phyloP scores from a whole-genome alignment of 768 basidiomycete genomes.

The Roridomyces roridus region DNA sequence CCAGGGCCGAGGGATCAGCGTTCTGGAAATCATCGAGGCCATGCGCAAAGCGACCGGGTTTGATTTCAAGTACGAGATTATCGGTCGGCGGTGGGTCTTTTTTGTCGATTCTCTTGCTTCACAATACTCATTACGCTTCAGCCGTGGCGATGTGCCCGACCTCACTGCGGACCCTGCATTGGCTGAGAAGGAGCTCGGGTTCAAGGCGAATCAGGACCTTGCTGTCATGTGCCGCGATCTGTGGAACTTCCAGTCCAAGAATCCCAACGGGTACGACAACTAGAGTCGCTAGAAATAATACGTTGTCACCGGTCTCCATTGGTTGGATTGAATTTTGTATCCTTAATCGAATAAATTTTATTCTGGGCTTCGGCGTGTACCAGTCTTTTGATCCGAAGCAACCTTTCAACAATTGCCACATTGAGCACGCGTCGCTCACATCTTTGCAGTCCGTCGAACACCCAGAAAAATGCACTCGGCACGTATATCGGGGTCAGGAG shows the following conservation, averaged over 20 bases:
- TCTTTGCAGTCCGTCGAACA: too few species aligned
- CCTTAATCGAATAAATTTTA: too few species aligned
- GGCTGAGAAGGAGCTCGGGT: slow-evolving; percentile 92
- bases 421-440: too few species aligned
- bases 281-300: too few species aligned
- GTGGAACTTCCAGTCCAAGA: slow-evolving; percentile 99
- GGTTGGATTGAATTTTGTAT: too few species aligned
- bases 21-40: slow-evolving; percentile 92
- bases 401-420: too few species aligned
- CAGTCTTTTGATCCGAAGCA: too few species aligned
- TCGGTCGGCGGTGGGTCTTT: slow-evolving; percentile 80
- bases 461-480: too few species aligned
- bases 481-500: too few species aligned
- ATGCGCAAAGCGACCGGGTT: slow-evolving; percentile 93
- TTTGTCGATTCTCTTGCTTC: slow-evolving; percentile 1
- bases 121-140: slow-evolving; percentile 36
- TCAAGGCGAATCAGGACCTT: slow-evolving; percentile 80
- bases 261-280: slow-evolving; percentile 76
- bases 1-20: slow-evolving; percentile 89
- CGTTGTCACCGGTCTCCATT: too few species aligned
- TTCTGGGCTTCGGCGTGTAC: too few species aligned
- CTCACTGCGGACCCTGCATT: slow-evolving; percentile 92
- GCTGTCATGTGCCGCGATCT: slow-evolving; percentile 95
- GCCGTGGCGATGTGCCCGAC: slow-evolving; percentile 94
- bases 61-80: slow-evolving; percentile 87